Conservation (phyloP, 345 rosid genomes). For the Brassica nigra region DNA sequence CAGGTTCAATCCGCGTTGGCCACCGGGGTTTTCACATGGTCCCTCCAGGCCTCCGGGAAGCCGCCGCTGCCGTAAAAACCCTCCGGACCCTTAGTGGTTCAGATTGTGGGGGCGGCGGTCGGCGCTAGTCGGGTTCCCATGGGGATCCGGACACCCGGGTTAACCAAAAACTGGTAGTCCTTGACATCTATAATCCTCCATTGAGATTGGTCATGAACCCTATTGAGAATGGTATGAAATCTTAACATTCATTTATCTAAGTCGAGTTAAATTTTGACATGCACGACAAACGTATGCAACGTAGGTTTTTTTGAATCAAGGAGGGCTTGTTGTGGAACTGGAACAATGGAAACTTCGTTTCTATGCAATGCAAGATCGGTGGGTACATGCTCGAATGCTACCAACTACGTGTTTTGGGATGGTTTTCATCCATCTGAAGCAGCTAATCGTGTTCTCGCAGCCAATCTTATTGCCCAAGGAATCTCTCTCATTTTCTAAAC, state of each 20-base stretch:
- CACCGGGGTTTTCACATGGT: no score
- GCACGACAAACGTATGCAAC: background rate
- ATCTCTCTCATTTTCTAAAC: conserved; percentile 60
- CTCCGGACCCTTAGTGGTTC: no score
- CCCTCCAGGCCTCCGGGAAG: no score
- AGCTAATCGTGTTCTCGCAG: conserved; percentile 70
- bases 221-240: conserved; percentile 54
- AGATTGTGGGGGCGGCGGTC: no score
- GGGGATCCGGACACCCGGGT: no score
- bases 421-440: conserved; percentile 92
- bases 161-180: conserved; percentile 49
- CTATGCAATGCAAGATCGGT: conserved; percentile 66
- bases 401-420: conserved; percentile 84
- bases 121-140: no score
- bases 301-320: conserved; percentile 77
- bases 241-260: background rate
- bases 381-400: conserved; percentile 82
- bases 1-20: no score
- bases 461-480: conserved; percentile 55
- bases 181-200: conserved; percentile 83
- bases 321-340: conserved; percentile 84
- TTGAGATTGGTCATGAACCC: conserved; percentile 61
- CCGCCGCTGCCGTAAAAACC: no score
- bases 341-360: conserved; percentile 71
- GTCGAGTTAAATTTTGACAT: background rate